Evolutionary conservation across 495 filamentous ascomycete genomes (phyloP), one percentile per base, ranked within the genome.

Genomic region (Astrothelium macrocarpum): DNA sequence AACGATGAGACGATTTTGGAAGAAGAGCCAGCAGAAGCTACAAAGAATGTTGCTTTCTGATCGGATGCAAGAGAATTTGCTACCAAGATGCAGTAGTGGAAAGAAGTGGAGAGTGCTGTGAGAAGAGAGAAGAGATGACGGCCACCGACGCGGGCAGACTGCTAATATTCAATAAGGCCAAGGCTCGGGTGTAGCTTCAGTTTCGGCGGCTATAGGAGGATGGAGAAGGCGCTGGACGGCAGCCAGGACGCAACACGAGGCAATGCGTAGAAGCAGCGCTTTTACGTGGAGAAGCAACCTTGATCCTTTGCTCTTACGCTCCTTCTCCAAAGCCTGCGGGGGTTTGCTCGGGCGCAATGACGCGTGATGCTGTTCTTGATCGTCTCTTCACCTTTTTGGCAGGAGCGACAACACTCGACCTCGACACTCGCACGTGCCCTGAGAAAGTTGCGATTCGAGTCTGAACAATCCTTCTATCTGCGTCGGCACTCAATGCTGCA

Each of bases 11-110:
- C 49, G 16, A 56, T n/a, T 56, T 56, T 29, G 11, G 49, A 25
- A 12, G 59, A 49, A 20, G 63, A 65, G 39, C 34, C 12, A 65
- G 63, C 63, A 65, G 61, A 61, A 61, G 63, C 63, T 65, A 65
- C 63, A 18, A 65, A 42, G 42, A 61, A 65, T 65, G 63, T 61
- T 65, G 39, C 32, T 20, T 60, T 34, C 36, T 56, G 59, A 61
- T 32, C 59, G 59, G 58, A 65, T 65, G 63, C 63, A 65, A 65
- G 36, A 42, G 61, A 59, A 65, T 61, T 20, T 56, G 49, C 49
- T 56, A 56, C 49, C 49, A 56, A 56, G 49, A 56, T 56, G 49
- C 25, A 29, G 49, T 56, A 32, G 45, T 12, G 53, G 32, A 32
- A 65, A 65, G 59, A 61, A 59, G 45, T 42, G 28, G 29, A 61